Percentiles rank a stretch among this genome's conserved stretches.
Conservation (phyloP, 2,329 filamentous ascomycete genomes). For the Aspergillus intermedius region DNA sequence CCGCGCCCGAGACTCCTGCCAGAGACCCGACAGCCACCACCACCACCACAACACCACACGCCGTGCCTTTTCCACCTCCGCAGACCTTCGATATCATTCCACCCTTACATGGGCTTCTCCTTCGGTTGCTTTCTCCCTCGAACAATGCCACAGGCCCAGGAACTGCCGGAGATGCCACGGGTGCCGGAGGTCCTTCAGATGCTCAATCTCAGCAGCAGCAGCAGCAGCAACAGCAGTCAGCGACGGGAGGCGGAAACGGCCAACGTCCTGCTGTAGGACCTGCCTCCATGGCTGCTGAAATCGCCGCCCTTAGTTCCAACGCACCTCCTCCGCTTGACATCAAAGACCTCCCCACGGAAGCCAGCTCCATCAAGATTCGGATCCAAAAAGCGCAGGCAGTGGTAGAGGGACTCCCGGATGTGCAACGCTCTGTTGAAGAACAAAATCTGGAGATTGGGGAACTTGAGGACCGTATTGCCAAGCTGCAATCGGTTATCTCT, state of each 20-base stretch:
- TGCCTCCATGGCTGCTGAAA: conserved; percentile 15
- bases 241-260: conserved; percentile 18
- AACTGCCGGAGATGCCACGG: conserved; percentile 16
- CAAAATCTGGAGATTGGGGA: conserved; percentile 40
- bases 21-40: conserved; percentile 15
- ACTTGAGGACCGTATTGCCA: conserved; percentile 34
- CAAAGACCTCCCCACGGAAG: conserved; percentile 74
- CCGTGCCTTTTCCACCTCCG: conserved; percentile 59
- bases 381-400: conserved; percentile 65
- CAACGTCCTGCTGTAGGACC: conserved; percentile 23
- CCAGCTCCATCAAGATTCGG: conserved; percentile 73
- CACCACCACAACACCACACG: conserved; percentile 40
- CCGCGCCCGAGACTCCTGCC: conserved; percentile 29
- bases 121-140: conserved; percentile 57
- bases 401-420: conserved; percentile 38
- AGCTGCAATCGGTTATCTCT: conserved; percentile 34
- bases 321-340: conserved; percentile 48
- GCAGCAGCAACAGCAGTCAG: conserved; percentile 22
- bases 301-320: conserved; percentile 19
- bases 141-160: conserved; percentile 30
- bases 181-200: conserved; percentile 16
- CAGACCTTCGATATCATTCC: conserved; percentile 81
- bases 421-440: conserved; percentile 38
- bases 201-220: conserved; percentile 15
- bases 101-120: conserved; percentile 69